phyloP scores from a whole-genome alignment of 228 moss, liverwort and hornwort genomes.

The Sphagnum fallax region DNA sequence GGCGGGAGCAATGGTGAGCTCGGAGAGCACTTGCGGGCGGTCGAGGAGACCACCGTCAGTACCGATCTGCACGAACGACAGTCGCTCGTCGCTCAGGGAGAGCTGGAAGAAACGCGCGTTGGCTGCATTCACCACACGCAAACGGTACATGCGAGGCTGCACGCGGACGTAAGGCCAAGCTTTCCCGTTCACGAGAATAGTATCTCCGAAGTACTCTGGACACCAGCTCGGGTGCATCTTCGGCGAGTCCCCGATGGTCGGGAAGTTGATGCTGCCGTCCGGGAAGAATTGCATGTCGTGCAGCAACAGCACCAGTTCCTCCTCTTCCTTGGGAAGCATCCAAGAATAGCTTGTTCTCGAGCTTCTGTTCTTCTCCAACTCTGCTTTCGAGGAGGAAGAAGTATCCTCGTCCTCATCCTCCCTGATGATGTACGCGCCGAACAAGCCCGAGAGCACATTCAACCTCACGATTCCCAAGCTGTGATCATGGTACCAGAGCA shows the following conservation, averaged over 20 bases:
- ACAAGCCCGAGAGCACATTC: conserved; percentile 1
- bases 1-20: conserved; percentile 13
- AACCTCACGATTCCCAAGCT: neutral
- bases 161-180: conserved; percentile 33
- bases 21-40: conserved; percentile 2
- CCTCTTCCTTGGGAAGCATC: conserved; percentile 7
- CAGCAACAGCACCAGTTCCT: conserved; percentile 12
- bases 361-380: too few relatives aligned
- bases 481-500: conserved; percentile 8
- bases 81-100: conserved; percentile 5
- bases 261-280: conserved; percentile 42
- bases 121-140: conserved; percentile 17
- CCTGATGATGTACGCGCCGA: neutral
- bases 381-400: too few relatives aligned
- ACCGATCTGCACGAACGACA: conserved; percentile 32
- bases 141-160: conserved; percentile 18
- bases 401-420: neutral
- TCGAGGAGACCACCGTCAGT: conserved; percentile 29
- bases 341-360: conserved; percentile 4
- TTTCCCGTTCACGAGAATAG: conserved; percentile 33
- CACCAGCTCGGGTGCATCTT: conserved; percentile 34
- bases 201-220: conserved; percentile 49
- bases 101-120: conserved; percentile 36
- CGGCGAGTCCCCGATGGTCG: conserved; percentile 30
- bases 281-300: conserved; percentile 29